Base-by-base conservation (phyloP, 2,329 filamentous ascomycete species). In the Thelonectria blattea region DNA sequence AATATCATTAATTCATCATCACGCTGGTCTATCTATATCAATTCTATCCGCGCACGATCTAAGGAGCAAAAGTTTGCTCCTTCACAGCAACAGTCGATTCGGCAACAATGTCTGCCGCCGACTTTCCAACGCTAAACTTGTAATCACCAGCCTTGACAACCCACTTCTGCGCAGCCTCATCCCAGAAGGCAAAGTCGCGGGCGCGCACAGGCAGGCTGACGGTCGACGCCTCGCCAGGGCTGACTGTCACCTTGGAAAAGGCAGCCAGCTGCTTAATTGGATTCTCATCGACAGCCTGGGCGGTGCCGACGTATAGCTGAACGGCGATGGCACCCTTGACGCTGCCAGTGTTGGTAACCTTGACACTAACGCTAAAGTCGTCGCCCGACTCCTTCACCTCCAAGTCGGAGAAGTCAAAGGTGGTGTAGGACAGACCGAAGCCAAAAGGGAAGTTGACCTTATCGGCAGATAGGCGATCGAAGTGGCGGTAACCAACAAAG, bases 401-500 rank as follows among this genome's bases (percentile, higher is more conserved):
- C 87, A 92, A 1, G 76, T 83, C 3, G 85, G 89, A 76, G 91
- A 90, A 24, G 84, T 87, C 20, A 89, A 78, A 41, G 83, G 65
- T 63, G 5, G 69, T 71, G 59, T 71, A 71, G 0, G 69, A 71
- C 17, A 71, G 64, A 59, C 69, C 88, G 68, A 88, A 84, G 8
- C 88, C 88, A 66, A 91, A 91, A 49, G 86, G 80, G 73, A 90
- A 91, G 27, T 85, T 81, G 0, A 87, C 80, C 15, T 81, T 79
- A n/a, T 85, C 81, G 39, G 81, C 77, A 2, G 80, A 78, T n/a
- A 73, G 56, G 65, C 85, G 87, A 68, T 91, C 88, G 68, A 88
- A 91, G 75, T 86, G 70, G 85, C 88, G 80, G 73, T 91, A 91
- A 1, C 88, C 88, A 39, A 91, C 80, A 69, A 88, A 90, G 46